phyloP scores from a whole-genome alignment of 164 flowering plant genomes.

The Annona cherimola region DNA sequence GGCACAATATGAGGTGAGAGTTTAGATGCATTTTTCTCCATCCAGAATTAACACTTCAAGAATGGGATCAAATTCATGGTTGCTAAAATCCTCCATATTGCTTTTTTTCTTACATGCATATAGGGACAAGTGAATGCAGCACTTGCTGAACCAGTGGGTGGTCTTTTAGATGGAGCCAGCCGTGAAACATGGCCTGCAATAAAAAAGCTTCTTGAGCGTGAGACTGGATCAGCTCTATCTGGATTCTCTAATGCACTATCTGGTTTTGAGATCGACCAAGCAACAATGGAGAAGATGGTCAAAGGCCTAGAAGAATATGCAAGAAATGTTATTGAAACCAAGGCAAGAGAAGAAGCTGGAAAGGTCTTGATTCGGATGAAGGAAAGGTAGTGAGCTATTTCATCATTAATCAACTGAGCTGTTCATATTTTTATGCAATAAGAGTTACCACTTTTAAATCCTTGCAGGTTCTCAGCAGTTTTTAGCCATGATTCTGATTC shows the following conservation, averaged over 20 bases:
- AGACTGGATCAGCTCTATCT: conserved; percentile 67
- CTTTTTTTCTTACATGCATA: conserved; percentile 4
- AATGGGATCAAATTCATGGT: background rate
- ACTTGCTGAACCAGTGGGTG: conserved; percentile 82
- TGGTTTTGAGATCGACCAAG: conserved; percentile 81
- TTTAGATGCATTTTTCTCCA: too few species aligned
- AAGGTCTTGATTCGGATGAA: conserved; percentile 88
- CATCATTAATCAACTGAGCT: background rate
- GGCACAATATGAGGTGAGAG: conserved; percentile 56
- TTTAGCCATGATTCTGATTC: conserved; percentile 93
- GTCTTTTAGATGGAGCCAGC: conserved; percentile 79
- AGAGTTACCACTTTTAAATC: conserved; percentile 8
- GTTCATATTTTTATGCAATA: background rate
- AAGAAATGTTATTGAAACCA: conserved; percentile 68
- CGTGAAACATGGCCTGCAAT: conserved; percentile 91
- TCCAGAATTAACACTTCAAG: too few species aligned
- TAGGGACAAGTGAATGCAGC: conserved; percentile 77
- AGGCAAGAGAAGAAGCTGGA: conserved; percentile 90
- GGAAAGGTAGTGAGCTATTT: conserved; percentile 53
- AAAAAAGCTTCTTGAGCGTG: conserved; percentile 70
- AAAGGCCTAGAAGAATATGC: conserved; percentile 52
- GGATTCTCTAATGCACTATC: conserved; percentile 68
- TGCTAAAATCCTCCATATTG: background rate
- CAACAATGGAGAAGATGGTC: conserved; percentile 52
- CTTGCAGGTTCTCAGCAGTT: conserved; percentile 69